A percentile compares a stretch with the other conserved stretches of the same genome.
These are phyloP conservation scores for Casuarina cunninghamiana DNA, from an alignment of 306 rosid species.

Conservation along the genomic window DNA sequence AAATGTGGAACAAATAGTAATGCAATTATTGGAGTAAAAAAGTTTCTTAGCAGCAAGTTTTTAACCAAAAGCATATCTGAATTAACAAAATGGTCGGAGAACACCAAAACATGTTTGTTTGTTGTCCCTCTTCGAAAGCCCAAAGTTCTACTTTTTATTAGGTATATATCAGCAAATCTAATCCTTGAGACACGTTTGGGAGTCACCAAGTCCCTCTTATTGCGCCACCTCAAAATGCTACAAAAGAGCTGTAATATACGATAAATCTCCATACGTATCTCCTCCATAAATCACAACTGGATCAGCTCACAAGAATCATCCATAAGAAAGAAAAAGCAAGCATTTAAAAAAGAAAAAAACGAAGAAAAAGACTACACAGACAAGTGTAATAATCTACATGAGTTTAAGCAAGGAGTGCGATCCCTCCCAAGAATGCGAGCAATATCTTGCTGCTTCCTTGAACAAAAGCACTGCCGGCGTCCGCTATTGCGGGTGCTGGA, in stretches of 20 bases:
- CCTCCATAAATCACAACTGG: slow-evolving; percentile 31
- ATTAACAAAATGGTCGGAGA: too few relatives aligned
- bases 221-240: slow-evolving; percentile 38
- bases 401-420: slow-evolving; percentile 25
- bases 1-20: neutral
- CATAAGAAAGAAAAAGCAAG: slow-evolving; percentile 13
- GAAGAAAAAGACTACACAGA: slow-evolving; percentile 20
- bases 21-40: too few relatives aligned
- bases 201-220: slow-evolving; percentile 37
- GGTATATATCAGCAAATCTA: neutral
- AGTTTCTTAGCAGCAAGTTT: too few relatives aligned
- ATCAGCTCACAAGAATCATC: slow-evolving; percentile 35
- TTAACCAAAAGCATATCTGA: too few relatives aligned
- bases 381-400: slow-evolving; percentile 27
- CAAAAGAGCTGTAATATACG: slow-evolving; percentile 19
- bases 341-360: neutral
- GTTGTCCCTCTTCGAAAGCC: too few relatives aligned
- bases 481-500: slow-evolving; percentile 14
- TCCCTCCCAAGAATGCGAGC: slow-evolving; percentile 39
- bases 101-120: too few relatives aligned
- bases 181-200: neutral
- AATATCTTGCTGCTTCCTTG: slow-evolving; percentile 36
- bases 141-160: neutral
- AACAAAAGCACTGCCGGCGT: slow-evolving; percentile 15
- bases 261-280: slow-evolving; percentile 24